A percentile compares a stretch with the other conserved stretches of the same genome.
phyloP scores from a whole-genome alignment of 805 yeast species.

The Barnettozyma vustinii region DNA sequence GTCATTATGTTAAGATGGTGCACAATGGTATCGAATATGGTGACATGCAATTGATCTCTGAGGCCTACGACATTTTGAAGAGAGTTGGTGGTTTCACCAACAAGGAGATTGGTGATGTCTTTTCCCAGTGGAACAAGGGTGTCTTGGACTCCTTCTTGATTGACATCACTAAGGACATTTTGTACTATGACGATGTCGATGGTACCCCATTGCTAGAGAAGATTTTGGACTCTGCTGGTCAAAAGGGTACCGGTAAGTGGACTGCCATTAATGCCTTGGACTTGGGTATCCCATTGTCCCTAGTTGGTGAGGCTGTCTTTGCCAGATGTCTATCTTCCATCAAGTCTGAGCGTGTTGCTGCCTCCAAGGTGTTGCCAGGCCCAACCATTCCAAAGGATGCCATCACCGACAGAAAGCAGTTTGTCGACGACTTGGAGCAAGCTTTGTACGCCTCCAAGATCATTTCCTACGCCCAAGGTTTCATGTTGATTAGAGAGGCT shows the following conservation, averaged over 20 bases:
- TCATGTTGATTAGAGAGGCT: conserved; percentile 98
- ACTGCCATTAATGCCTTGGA: conserved; percentile 97
- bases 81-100: conserved; percentile 86
- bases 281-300: conserved; percentile 96
- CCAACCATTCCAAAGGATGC: conserved; percentile 63
- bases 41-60: conserved; percentile 98
- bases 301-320: conserved; percentile 98
- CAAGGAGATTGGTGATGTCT: conserved; percentile 91
- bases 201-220: conserved; percentile 94
- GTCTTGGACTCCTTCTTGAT: conserved; percentile 94
- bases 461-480: conserved; percentile 98
- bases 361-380: conserved; percentile 74
- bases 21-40: conserved; percentile 99
- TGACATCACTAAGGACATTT: conserved; percentile 94
- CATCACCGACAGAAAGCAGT: conserved; percentile 70
- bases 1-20: conserved; percentile 99
- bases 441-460: conserved; percentile 98
- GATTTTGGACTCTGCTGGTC: conserved; percentile 95
- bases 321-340: conserved; percentile 93
- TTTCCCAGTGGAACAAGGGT: conserved; percentile 92
- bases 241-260: conserved; percentile 99
- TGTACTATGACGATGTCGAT: conserved; percentile 83
- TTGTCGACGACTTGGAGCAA: conserved; percentile 92
- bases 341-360: conserved; percentile 85
- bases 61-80: conserved; percentile 95